Evolutionary conservation across 148 eudicot genomes (phyloP), one percentile per base, ranked within the genome.

Genomic region (Oxyria digyna): DNA sequence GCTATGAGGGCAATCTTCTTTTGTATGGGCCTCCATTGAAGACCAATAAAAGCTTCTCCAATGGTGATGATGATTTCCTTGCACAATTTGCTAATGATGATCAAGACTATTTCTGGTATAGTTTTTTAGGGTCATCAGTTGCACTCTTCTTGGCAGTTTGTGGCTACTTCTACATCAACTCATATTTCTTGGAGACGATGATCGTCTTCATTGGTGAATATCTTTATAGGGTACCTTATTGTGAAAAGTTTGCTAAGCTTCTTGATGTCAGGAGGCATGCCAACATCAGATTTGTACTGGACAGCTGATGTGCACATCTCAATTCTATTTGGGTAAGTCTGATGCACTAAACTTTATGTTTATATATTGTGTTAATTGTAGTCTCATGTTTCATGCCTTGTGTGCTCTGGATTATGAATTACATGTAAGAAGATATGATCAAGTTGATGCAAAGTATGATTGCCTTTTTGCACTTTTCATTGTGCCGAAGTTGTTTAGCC

Each of bases 1-100:
- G 63, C 43, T 76, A 76, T n/a, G 17, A 71, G 18, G 67, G 71
- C 12, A 65, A 73, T 70, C 74, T 67, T 1, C 41, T 17, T 26
- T 55, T 76, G 27, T 46, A 71, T 49, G 69, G 55, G 33, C 62
- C 32, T 8, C 62, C 62, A 26, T 26, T 54, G 12, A 54, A 9
- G 31, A 49, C 24, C 3, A 21, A 20, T 8, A 9, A 49, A 49
- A 24, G 0, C 2, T 26, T 1, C 32, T 11, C 5, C 32, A 1
- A 49, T 20, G 8, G 1, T 20, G 8, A 54, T 54, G 7, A 24
- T 54, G 29, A 12, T 50, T 8, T 3, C 11, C 8, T 0, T 54
- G 3, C 23, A 21, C 29, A 11, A 26, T 6, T 3, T 1, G 32
- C 23, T 54, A 2, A 11, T 0, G 32, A 26, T 9, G 29, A 24